Evolutionary conservation across 1,284 basidiomycete species (phyloP).

Genomic region (Apiotrichum domesticum): DNA sequence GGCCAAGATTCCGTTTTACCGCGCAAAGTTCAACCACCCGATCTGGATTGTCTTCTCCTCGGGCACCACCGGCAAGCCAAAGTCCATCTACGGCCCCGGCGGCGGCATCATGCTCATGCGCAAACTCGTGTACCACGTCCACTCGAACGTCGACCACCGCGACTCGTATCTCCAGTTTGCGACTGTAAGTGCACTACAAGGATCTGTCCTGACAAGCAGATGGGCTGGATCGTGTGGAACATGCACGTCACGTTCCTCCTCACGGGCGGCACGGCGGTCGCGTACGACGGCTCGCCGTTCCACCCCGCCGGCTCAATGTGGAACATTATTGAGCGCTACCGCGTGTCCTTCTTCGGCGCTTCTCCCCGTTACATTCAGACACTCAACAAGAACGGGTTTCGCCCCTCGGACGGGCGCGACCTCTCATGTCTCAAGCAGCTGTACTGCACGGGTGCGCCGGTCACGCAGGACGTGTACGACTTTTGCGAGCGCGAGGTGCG

Average conservation of each 20-base stretch:
- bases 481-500: slow-evolving; percentile 13
- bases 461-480: slow-evolving; percentile 29
- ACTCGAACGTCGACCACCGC: slow-evolving; percentile 19
- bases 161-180: slow-evolving; percentile 37
- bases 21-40: slow-evolving; percentile 25
- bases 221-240: slow-evolving; percentile 42
- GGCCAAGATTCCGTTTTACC: slow-evolving; percentile 25
- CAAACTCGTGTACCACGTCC: slow-evolving; percentile 10
- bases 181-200: slow-evolving; percentile 1
- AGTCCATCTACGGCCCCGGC: slow-evolving; percentile 37
- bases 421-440: slow-evolving; percentile 28
- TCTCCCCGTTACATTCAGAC: slow-evolving; percentile 32
- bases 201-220: neutral
- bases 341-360: slow-evolving; percentile 31
- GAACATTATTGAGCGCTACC: slow-evolving; percentile 27
- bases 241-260: slow-evolving; percentile 27
- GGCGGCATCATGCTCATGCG: slow-evolving; percentile 27
- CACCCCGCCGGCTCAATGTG: slow-evolving; percentile 31
- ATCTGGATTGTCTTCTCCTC: slow-evolving; percentile 39
- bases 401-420: slow-evolving; percentile 16
- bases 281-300: slow-evolving; percentile 41
- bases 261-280: slow-evolving; percentile 29
- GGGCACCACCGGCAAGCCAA: slow-evolving; percentile 47
- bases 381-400: slow-evolving; percentile 14
- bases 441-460: slow-evolving; percentile 35